Conservation (phyloP, 176 grass and related monocot species). For the Melocanna baccifera region DNA sequence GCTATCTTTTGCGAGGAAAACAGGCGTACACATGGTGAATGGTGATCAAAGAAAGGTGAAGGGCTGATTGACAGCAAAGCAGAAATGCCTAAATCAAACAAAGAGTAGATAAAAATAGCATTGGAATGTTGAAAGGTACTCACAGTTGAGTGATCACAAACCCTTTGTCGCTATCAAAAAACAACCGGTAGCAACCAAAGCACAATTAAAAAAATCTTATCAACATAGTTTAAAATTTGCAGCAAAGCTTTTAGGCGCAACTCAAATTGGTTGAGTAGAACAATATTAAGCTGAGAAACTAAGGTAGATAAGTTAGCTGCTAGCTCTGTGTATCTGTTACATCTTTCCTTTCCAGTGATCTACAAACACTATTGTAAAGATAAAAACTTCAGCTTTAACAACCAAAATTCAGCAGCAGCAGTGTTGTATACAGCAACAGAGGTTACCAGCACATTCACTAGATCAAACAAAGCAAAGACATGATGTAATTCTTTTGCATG, state of each 20-base stretch:
- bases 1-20: not conserved
- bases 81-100: not conserved
- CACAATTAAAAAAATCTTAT: not conserved
- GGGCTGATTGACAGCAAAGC: not conserved
- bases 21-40: not conserved
- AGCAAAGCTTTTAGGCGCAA: not conserved
- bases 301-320: not conserved
- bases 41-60: not conserved
- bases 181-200: not conserved
- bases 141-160: conserved; percentile 83
- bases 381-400: not conserved
- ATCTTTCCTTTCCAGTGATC: not conserved
- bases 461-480: not conserved
- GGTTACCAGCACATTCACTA: not conserved
- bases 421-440: not conserved
- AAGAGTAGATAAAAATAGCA: not conserved
- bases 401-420: not conserved
- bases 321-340: not conserved
- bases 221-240: not conserved
- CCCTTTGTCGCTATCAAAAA: conserved; percentile 23
- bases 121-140: not conserved
- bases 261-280: not conserved
- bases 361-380: not conserved
- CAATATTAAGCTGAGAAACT: not conserved
- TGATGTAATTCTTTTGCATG: not conserved